Conservation (phyloP, 768 basidiomycete species). For the Tricholoma flavovirens region DNA sequence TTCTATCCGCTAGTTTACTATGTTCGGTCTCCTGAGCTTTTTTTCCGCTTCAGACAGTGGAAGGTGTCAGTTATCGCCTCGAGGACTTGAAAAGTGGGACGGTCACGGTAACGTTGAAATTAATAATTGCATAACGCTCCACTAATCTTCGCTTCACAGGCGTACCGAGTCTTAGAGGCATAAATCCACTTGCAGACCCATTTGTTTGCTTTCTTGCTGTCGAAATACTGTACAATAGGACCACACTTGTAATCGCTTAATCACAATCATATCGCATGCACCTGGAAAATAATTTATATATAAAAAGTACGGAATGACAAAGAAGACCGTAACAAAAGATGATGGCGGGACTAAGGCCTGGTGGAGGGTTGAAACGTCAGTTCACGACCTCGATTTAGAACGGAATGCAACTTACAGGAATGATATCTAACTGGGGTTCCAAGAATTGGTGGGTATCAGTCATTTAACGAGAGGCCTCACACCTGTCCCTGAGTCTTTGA, state of each 20-base stretch:
- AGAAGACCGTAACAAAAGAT: neutral
- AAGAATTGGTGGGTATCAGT: slow-evolving; percentile 5
- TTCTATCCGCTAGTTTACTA: slow-evolving; percentile 8
- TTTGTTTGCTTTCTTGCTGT: neutral
- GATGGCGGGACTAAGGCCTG: neutral
- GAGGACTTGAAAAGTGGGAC: slow-evolving; percentile 85
- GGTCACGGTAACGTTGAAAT: slow-evolving; percentile 52
- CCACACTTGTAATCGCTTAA: neutral
- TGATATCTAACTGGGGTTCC: neutral
- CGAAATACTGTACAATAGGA: slow-evolving; percentile 1
- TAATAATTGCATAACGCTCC: slow-evolving; percentile 2
- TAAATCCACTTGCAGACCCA: slow-evolving; percentile 3
- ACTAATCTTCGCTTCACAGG: slow-evolving; percentile 17
- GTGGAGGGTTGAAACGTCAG: neutral
- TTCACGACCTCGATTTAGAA: neutral
- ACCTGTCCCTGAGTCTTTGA: slow-evolving; percentile 39
- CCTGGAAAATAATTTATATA: slow-evolving; percentile 8
- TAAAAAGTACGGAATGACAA: slow-evolving; percentile 3
- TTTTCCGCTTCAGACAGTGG: slow-evolving; percentile 41
- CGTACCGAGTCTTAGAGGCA: slow-evolving; percentile 38
- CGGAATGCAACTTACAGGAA: neutral
- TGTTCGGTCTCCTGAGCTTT: neutral
- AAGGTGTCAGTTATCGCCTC: slow-evolving; percentile 78
- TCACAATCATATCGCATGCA: neutral
- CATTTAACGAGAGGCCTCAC: slow-evolving; percentile 41